Evolutionary conservation across 208 protist genomes (phyloP).

Genomic region (Giardia muris): DNA sequence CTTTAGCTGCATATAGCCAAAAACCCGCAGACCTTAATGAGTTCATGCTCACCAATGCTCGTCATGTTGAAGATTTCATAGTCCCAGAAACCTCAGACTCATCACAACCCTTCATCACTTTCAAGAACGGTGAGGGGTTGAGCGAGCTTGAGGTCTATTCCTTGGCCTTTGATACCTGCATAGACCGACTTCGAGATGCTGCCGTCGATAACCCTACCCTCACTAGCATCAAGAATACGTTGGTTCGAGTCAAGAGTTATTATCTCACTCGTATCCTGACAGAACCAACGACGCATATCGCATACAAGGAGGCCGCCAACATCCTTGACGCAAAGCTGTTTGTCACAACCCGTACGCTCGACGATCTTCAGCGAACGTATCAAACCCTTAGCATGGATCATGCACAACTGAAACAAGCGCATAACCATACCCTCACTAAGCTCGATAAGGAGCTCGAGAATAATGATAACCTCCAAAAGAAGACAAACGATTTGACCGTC

Average conservation of each 20-base stretch:
- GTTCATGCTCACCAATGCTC: no score
- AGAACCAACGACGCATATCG: not conserved
- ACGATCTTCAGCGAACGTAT: not conserved
- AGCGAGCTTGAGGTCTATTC: not conserved
- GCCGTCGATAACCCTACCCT: not conserved
- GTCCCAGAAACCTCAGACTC: no score
- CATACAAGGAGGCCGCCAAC: not conserved
- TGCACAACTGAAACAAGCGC: not conserved
- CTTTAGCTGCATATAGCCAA: no score
- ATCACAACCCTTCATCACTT: no score
- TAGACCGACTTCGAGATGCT: not conserved
- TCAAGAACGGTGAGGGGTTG: no score
- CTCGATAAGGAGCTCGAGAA: not conserved
- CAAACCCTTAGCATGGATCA: not conserved
- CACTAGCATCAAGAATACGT: not conserved
- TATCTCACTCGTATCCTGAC: not conserved
- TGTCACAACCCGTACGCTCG: not conserved
- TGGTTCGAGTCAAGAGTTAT: not conserved
- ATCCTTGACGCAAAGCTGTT: not conserved
- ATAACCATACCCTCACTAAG: not conserved
- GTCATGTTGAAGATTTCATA: no score
- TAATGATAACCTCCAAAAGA: not conserved
- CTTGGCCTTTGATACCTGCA: not conserved
- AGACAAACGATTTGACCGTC: not conserved
- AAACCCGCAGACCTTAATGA: no score